These are phyloP conservation scores for Waltergamsia citrina DNA, from an alignment of 2,329 filamentous ascomycete species.

Conservation along the genomic window DNA sequence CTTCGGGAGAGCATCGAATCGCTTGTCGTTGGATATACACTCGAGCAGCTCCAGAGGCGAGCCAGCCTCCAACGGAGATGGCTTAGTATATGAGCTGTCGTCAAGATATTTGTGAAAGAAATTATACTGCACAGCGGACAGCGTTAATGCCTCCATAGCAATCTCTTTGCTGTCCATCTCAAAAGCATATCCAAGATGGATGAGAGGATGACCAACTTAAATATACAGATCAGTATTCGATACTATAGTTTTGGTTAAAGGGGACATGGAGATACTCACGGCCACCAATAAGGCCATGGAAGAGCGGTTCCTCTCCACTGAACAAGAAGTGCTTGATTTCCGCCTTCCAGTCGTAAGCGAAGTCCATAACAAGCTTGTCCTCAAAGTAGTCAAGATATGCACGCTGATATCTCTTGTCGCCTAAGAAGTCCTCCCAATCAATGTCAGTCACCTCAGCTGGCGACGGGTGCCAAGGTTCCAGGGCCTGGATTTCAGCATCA, in stretches of 20 bases:
- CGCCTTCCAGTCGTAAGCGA: slow-evolving; percentile 75
- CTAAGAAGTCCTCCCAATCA: slow-evolving; percentile 83
- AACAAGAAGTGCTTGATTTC: slow-evolving; percentile 72
- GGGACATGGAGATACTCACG: slow-evolving; percentile 41
- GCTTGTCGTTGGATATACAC: slow-evolving; percentile 58
- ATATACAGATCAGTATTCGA: slow-evolving; percentile 7
- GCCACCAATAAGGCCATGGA: slow-evolving; percentile 71
- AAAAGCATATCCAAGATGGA: slow-evolving; percentile 89
- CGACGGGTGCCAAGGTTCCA: slow-evolving; percentile 76
- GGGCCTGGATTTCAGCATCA: slow-evolving; percentile 58
- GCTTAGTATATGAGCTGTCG: slow-evolving; percentile 58
- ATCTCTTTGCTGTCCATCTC: slow-evolving; percentile 80
- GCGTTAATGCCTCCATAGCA: slow-evolving; percentile 76
- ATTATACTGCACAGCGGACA: slow-evolving; percentile 51
- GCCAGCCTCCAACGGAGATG: slow-evolving; percentile 47
- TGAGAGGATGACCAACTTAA: slow-evolving; percentile 80
- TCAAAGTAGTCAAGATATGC: slow-evolving; percentile 95
- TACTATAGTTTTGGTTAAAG: background rate
- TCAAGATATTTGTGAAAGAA: slow-evolving; percentile 61
- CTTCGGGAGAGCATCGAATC: slow-evolving; percentile 58
- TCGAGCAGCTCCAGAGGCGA: slow-evolving; percentile 63
- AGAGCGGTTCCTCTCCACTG: slow-evolving; percentile 61
- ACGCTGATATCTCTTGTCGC: slow-evolving; percentile 72
- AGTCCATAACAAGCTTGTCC: slow-evolving; percentile 66
- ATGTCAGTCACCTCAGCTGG: slow-evolving; percentile 73